phyloP scores from a whole-genome alignment of 805 yeast genomes.

The Schwanniomyces polymorphus region DNA sequence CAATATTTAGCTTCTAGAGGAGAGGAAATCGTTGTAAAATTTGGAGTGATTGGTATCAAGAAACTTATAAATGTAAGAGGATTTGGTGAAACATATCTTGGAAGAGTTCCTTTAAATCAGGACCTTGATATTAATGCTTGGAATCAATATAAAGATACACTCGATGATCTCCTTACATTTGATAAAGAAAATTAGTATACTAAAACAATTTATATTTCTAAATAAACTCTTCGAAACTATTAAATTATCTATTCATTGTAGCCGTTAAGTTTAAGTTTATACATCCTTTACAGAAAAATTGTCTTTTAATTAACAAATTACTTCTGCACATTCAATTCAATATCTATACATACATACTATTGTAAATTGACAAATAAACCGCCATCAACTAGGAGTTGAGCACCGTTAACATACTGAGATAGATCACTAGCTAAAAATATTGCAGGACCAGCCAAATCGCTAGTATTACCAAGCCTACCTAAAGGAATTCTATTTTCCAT shows the following conservation, averaged over 20 bases:
- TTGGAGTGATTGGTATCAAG: conserved; percentile 51
- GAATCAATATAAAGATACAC: conserved; percentile 4
- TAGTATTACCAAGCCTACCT: conserved; percentile 36
- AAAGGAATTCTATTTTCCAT: conserved; percentile 43
- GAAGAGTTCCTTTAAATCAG: conserved; percentile 49
- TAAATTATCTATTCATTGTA: too few species aligned
- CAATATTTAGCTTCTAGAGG: conserved; percentile 46
- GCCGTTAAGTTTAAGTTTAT: too few species aligned
- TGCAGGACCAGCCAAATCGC: conserved; percentile 44
- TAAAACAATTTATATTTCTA: too few species aligned
- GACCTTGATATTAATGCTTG: conserved; percentile 18
- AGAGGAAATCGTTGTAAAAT: conserved; percentile 43
- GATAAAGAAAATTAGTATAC: neutral
- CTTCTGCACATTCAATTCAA: too few species aligned
- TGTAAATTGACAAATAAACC: conserved; percentile 47
- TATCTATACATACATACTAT: conserved; percentile 1
- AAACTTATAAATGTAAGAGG: conserved; percentile 39
- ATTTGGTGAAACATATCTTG: conserved; percentile 44
- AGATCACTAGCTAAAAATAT: conserved; percentile 40
- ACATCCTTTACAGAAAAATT: too few species aligned
- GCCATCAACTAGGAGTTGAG: conserved; percentile 46
- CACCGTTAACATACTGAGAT: conserved; percentile 38
- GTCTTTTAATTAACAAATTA: too few species aligned
- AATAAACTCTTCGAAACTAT: too few species aligned
- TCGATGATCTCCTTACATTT: conserved; percentile 1